These are phyloP conservation scores for Geotrichum cucujoidarum DNA, from an alignment of 1,139 yeast genomes.

Conservation along the genomic window DNA sequence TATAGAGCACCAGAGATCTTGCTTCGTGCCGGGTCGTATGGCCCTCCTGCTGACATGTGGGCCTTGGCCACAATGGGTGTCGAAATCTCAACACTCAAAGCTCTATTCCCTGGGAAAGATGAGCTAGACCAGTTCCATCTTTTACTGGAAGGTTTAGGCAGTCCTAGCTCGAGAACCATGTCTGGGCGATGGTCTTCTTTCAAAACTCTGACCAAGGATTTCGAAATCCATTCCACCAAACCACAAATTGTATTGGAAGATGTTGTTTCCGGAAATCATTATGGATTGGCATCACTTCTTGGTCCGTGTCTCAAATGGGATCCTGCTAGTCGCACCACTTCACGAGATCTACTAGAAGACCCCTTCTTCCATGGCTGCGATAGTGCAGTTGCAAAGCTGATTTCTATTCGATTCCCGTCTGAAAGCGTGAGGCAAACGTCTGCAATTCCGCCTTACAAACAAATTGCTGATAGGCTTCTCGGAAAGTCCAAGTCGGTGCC, in stretches of 20 bases:
- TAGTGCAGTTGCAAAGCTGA: slow-evolving; percentile 2
- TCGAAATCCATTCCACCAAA: slow-evolving; percentile 7
- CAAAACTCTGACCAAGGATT: slow-evolving; percentile 15
- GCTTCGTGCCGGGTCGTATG: slow-evolving; percentile 59
- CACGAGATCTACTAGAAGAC: slow-evolving; percentile 60
- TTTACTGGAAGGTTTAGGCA: slow-evolving; percentile 63
- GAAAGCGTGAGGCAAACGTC: neutral
- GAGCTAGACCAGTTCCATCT: slow-evolving; percentile 73
- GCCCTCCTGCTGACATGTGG: slow-evolving; percentile 86
- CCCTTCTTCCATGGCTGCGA: slow-evolving; percentile 45
- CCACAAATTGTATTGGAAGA: slow-evolving; percentile 9
- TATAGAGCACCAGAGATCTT: slow-evolving; percentile 91
- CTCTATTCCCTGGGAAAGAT: slow-evolving; percentile 78
- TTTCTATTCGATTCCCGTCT: slow-evolving; percentile 3
- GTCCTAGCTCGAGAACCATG: slow-evolving; percentile 26
- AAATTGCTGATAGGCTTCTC: neutral
- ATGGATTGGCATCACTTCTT: slow-evolving; percentile 22
- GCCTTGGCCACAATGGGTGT: slow-evolving; percentile 85
- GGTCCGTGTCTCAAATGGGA: slow-evolving; percentile 42
- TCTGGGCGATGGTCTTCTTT: slow-evolving; percentile 32
- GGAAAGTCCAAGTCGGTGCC: neutral
- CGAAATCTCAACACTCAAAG: slow-evolving; percentile 70
- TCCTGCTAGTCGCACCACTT: slow-evolving; percentile 60
- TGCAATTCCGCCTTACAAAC: neutral
- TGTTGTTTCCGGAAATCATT: slow-evolving; percentile 1